phyloP scores from a whole-genome alignment of 1,284 basidiomycete genomes.

The Hypsizygus ulmarius region DNA sequence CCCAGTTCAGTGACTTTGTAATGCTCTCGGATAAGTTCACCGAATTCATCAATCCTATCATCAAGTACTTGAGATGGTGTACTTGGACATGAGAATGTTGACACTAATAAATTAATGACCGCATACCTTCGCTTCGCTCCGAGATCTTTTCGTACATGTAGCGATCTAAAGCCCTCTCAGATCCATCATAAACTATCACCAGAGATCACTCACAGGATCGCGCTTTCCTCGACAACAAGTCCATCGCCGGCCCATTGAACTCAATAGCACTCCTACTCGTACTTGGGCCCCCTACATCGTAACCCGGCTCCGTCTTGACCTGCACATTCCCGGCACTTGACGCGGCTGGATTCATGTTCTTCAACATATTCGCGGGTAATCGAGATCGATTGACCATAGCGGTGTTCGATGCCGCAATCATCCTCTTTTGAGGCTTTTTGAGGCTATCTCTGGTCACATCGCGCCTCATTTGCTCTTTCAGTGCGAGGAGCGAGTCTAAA shows the following conservation, averaged over 20 bases:
- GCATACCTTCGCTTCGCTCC: conserved; percentile 75
- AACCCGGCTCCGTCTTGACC: conserved; percentile 36
- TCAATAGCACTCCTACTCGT: conserved; percentile 40
- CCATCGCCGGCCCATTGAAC: conserved; percentile 45
- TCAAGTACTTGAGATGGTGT: conserved; percentile 59
- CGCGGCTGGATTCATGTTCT: conserved; percentile 19
- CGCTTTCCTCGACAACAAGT: conserved; percentile 39
- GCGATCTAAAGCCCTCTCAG: conserved; percentile 51
- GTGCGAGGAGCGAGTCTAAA: conserved; percentile 45
- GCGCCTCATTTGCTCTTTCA: conserved; percentile 54
- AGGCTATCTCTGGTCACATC: conserved; percentile 43
- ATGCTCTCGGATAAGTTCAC: conserved; percentile 64
- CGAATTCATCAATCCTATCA: conserved; percentile 81
- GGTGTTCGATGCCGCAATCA: conserved; percentile 25
- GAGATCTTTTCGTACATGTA: conserved; percentile 93
- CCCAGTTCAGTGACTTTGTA: conserved; percentile 73
- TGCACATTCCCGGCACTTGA: conserved; percentile 14
- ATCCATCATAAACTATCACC: not conserved
- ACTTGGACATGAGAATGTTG: conserved; percentile 5
- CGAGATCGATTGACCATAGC: conserved; percentile 34
- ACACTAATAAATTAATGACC: not conserved
- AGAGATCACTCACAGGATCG: conserved; percentile 51
- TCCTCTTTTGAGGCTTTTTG: conserved; percentile 33
- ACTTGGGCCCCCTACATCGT: conserved; percentile 22
- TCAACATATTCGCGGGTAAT: conserved; percentile 27